Evolutionary conservation across 108 stramenopile genomes (phyloP), one percentile per base, ranked within the genome.

Genomic region (Bacterosira constricta): DNA sequence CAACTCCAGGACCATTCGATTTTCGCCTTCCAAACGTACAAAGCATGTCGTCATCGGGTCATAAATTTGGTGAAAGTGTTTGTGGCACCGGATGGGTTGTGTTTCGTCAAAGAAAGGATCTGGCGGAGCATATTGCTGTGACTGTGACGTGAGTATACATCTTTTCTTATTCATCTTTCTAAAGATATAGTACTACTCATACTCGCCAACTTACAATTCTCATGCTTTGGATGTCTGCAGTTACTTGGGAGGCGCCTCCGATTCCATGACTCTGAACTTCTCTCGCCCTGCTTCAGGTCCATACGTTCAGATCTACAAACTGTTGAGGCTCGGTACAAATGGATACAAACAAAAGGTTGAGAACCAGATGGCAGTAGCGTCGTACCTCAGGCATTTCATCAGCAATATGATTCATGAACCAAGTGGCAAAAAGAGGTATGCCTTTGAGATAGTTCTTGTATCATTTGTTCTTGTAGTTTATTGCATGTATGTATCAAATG

Each of bases 81-180:
- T 83, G 82, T 49, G 86, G 86, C 9, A 80, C 82, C 17, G 86
- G 86, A 2, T 87, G 86, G 86, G 60, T 87, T 38, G 69, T 73
- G 0, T 87, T 84, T 44, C 79, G 86, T 10, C 74, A 87, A 21
- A 66, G 73, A 6, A 66, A 62, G 45, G 77, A 77, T 21, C 71
- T 83, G 13, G 77, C 83, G 15, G 75, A 82, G 15, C 78, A 84
- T 54, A 77, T 87, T 21, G 76, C 75, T 15, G 66, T 82, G 15
- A 52, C 65, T 13, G 83, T 75, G 7, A 75, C 79, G 12, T 35
- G 32, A 38, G 56, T n/a, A 6, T 58, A 12, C 7, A 10, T 10
- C 7, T 12, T 53, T 12, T 10, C 12, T 53, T 53, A 7, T 29
- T 27, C 51, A 12, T n/a, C n/a, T n/a, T n/a, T n/a, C n/a, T n/a